phyloP scores from a whole-genome alignment of 192 early-diverging fungal species.

The Coemansia sp. region DNA sequence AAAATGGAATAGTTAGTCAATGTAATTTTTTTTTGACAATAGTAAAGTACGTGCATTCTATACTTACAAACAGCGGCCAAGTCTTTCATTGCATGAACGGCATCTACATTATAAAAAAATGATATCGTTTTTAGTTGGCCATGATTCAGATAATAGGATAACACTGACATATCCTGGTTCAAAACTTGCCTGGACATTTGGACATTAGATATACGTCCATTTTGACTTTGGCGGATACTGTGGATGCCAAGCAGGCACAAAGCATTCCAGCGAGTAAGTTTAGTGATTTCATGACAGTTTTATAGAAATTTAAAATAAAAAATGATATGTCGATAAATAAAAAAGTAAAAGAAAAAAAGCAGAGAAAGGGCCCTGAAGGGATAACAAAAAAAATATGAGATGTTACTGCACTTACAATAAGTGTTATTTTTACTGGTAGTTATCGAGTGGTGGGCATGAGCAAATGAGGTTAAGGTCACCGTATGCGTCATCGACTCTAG shows the following conservation, averaged over 20 bases:
- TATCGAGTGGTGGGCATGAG: slow-evolving; percentile 92
- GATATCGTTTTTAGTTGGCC: background rate
- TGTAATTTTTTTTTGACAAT: background rate
- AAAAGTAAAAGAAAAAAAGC: background rate
- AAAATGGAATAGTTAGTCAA: background rate
- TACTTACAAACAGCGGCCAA: slow-evolving; percentile 52
- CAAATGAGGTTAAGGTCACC: slow-evolving; percentile 95
- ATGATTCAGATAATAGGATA: background rate
- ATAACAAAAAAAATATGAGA: background rate
- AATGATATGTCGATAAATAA: background rate
- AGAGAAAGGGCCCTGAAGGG: background rate
- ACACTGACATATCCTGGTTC: background rate
- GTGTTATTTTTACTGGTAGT: slow-evolving; percentile 54
- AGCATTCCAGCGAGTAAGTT: slow-evolving; percentile 5
- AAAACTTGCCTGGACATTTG: slow-evolving; percentile 38
- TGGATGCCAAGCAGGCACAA: background rate
- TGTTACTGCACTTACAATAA: slow-evolving; percentile 7
- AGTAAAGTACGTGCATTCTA: background rate
- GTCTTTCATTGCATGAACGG: slow-evolving; percentile 37
- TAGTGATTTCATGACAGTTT: background rate
- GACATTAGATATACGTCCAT: slow-evolving; percentile 49
- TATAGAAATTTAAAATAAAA: background rate
- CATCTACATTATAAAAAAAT: slow-evolving; percentile 24
- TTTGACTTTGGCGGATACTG: slow-evolving; percentile 24
- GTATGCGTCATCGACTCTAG: slow-evolving; percentile 90